Conservation (phyloP, 805 yeast genomes). For the Hanseniaspora vineae region DNA sequence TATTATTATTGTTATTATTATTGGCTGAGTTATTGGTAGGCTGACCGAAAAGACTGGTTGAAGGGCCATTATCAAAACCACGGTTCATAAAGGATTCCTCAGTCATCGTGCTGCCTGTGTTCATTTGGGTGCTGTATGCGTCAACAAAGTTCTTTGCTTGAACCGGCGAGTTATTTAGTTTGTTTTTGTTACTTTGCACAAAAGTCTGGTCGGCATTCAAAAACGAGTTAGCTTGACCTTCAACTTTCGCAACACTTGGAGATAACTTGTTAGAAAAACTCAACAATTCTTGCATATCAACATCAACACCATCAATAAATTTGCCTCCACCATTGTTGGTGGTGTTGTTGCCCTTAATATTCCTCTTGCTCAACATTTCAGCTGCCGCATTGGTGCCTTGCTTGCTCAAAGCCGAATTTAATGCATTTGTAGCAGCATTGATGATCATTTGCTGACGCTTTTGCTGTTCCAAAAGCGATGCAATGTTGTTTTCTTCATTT, state of each 20-base stretch:
- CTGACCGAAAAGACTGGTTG: no score
- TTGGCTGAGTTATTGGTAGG: no score
- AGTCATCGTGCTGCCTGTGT: no score
- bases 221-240: background rate
- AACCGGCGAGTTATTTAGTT: background rate
- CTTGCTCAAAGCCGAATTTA: background rate
- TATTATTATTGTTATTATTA: no score
- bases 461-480: background rate
- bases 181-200: background rate
- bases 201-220: background rate
- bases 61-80: no score
- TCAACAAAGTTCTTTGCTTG: no score
- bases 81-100: no score
- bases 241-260: background rate
- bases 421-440: background rate
- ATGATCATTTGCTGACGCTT: background rate
- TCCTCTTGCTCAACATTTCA: background rate
- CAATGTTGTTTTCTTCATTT: background rate
- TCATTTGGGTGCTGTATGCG: no score
- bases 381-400: background rate
- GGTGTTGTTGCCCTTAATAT: background rate
- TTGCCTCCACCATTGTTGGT: background rate
- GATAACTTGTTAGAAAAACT: background rate
- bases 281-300: background rate
- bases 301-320: background rate